Conservation (phyloP, 495 filamentous ascomycete species). For the Melanomma pulvis-pyrius region DNA sequence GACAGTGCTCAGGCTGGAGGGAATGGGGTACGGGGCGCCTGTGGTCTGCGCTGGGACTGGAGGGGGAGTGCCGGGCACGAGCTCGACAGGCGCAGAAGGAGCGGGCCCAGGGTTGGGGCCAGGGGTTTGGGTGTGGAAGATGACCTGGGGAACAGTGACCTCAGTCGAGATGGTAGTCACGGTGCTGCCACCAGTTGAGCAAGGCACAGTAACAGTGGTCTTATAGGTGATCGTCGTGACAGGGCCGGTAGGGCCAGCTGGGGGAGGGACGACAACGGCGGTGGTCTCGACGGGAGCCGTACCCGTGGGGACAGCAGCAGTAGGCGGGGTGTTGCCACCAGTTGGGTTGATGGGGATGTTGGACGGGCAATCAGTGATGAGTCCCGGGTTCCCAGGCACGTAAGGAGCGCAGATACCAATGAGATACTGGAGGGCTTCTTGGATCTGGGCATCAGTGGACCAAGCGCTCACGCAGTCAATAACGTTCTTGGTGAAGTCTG, state of each 20-base stretch:
- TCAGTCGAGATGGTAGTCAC: constrained; percentile 59
- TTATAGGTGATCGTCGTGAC: constrained; percentile 60
- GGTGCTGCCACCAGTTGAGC: constrained; percentile 51
- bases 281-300: constrained; percentile 4
- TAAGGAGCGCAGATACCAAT: constrained; percentile 85
- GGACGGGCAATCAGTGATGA: constrained; percentile 71
- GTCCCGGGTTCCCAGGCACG: constrained; percentile 76
- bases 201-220: constrained; percentile 50
- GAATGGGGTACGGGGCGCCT: constrained; percentile 19
- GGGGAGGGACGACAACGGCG: constrained; percentile 5
- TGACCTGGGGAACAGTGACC: constrained; percentile 73
- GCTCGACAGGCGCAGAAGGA: constrained; percentile 46
- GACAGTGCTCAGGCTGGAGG: constrained; percentile 31
- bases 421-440: constrained; percentile 78
- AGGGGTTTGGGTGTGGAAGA: constrained; percentile 68
- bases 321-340: constrained; percentile 23
- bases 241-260: constrained; percentile 43
- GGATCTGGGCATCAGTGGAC: constrained; percentile 67
- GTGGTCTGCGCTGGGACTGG: constrained; percentile 43
- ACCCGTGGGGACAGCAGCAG: constrained; percentile 15
- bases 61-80: constrained; percentile 56
- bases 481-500: constrained; percentile 75
- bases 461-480: constrained; percentile 80
- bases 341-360: constrained; percentile 62
- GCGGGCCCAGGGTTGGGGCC: constrained; percentile 33